Base-by-base conservation (phyloP, 345 rosid species). In the Cardamine occulta region DNA sequence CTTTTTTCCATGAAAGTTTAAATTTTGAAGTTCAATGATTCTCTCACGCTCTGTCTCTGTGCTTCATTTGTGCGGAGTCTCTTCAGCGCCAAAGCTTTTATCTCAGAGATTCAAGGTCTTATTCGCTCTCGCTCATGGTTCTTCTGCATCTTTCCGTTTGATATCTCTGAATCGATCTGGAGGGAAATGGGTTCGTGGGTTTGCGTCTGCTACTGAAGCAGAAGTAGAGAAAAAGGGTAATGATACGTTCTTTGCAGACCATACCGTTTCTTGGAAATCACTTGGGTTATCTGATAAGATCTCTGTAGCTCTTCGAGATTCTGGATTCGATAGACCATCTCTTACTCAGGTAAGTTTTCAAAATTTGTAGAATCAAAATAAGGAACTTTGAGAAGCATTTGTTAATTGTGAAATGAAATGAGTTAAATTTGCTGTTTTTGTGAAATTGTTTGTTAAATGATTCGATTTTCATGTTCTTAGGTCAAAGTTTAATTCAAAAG, bases 251-350 rank as follows among this genome's bases (percentile, higher is more conserved):
- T 88, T 85, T 4, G 91, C 96, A 0, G 89, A 89, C 54, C 84
- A 88, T 6, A 62, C 66, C 21, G 86, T 90, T 74, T 89, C 97
- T 0, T 95, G 99, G 97, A 66, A 85, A 60, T 88, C 96, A 72
- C 76, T 95, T 21, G 97, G 99, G 8, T 82, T 95, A 21, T 89
- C 97, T 2, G 89, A 86, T 67, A 80, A 77, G 19, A 70, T 95
- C 34, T 80, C 93, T 40, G 73, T 68, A 12, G 87, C 97, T 80
- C 89, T 95, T 18, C 79, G 81, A 12, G 78, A 67, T 45, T 84
- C 91, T 54, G 93, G 97, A 51, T 78, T 88, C 58, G 82, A 70
- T 4, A 82, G 91, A 78, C 99, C 97, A n/a, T 95, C 99, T 76
- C 84, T 89, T 26, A 83, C 91, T 68, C 99, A 95, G 90, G 98